These are phyloP conservation scores for Citrus medica DNA, from an alignment of 345 rosid genomes.

Conservation along the genomic window DNA sequence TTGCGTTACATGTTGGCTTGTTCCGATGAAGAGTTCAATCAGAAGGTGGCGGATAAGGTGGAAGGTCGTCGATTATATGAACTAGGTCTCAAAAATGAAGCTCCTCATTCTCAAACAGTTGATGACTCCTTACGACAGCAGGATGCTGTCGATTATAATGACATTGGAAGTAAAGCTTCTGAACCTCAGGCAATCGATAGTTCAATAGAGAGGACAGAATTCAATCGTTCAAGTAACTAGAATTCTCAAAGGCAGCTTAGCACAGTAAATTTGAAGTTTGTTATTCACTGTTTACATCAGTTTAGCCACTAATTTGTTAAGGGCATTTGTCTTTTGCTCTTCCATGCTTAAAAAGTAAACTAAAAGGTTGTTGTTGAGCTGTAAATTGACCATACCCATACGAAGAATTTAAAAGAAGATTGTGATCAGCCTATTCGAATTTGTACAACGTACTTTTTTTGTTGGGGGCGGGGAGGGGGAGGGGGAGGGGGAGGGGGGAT, in stretches of 20 bases:
- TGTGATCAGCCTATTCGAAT: not conserved
- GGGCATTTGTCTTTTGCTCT: not conserved
- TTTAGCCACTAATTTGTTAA: not conserved
- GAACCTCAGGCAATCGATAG: conserved; percentile 2
- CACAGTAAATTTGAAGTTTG: not conserved
- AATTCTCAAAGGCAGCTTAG: not conserved
- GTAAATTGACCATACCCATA: not conserved
- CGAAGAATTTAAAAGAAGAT: not conserved
- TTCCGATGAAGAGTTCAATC: conserved; percentile 59
- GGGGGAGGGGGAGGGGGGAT: too few relatives aligned
- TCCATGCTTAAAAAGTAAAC: not conserved
- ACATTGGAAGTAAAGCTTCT: not conserved
- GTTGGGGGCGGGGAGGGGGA: too few relatives aligned
- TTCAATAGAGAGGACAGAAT: not conserved
- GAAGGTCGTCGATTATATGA: conserved; percentile 65
- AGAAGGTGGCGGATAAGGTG: conserved; percentile 54
- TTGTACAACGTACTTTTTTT: not conserved
- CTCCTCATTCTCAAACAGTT: conserved; percentile 8
- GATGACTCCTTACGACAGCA: not conserved
- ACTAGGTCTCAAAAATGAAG: conserved; percentile 26
- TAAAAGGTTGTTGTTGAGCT: not conserved
- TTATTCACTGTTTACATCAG: not conserved
- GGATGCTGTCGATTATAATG: not conserved
- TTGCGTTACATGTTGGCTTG: conserved; percentile 74
- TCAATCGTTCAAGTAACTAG: not conserved